These are phyloP conservation scores for Sorghum bicolor DNA, from an alignment of 176 grass and related monocot species.

Conservation along the genomic window DNA sequence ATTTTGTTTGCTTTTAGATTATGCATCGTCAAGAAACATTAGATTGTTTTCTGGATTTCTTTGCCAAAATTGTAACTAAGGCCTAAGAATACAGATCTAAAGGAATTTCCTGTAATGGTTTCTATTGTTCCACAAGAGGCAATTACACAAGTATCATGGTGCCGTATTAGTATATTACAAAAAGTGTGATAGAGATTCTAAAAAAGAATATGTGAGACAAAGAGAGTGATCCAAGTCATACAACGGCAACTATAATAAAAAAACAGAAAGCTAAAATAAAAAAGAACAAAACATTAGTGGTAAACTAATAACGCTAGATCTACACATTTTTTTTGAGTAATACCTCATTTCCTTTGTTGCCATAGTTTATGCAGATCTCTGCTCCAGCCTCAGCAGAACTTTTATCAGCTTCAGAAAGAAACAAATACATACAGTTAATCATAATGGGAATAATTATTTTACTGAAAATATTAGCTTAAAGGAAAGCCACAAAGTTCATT, in stretches of 20 bases:
- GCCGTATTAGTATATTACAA: not conserved
- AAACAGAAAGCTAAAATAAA: not conserved
- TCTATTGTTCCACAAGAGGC: not conserved
- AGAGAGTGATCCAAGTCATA: not conserved
- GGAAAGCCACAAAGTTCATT: not conserved
- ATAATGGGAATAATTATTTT: not conserved
- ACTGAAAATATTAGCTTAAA: not conserved
- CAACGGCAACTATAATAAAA: not conserved
- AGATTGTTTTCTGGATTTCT: not conserved
- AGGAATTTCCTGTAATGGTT: not conserved
- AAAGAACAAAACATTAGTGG: not conserved
- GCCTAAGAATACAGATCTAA: not conserved
- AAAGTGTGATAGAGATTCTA: not conserved
- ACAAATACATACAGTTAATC: slow-evolving; percentile 13
- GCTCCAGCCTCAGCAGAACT: slow-evolving; percentile 44
- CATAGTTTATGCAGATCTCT: slow-evolving; percentile 94
- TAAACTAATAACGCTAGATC: not conserved
- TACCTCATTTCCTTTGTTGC: slow-evolving; percentile 99
- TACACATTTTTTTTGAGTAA: slow-evolving; percentile 12
- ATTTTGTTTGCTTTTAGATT: not conserved
- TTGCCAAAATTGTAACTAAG: not conserved
- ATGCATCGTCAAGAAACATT: not conserved
- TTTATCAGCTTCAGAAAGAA: slow-evolving; percentile 56
- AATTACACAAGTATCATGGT: not conserved
- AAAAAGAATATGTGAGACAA: not conserved